phyloP scores from a whole-genome alignment of 2,329 filamentous ascomycete species.

The Xylariomycetidae sp. region DNA sequence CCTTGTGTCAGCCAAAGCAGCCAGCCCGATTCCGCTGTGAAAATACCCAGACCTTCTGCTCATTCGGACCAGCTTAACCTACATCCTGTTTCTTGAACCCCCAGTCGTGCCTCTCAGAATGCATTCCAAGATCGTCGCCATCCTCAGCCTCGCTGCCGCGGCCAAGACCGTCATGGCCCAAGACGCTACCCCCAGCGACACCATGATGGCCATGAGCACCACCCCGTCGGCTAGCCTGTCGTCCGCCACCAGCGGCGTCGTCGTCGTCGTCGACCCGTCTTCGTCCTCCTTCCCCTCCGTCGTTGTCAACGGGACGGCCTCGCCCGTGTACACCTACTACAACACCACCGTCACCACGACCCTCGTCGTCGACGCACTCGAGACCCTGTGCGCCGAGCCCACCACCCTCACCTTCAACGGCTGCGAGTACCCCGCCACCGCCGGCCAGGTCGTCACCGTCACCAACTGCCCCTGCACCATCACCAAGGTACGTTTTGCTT shows the following conservation, averaged over 20 bases:
- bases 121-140: slow-evolving; percentile 22
- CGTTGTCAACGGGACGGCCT: slow-evolving; percentile 1
- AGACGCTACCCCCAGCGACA: slow-evolving; percentile 5
- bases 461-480: slow-evolving; percentile 50
- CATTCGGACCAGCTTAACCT: neutral
- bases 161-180: slow-evolving; percentile 16
- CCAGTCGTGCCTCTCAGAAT: slow-evolving; percentile 18
- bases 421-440: slow-evolving; percentile 49
- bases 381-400: slow-evolving; percentile 38
- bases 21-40: no score
- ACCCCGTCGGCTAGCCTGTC: slow-evolving; percentile 6
- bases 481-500: slow-evolving; percentile 20
- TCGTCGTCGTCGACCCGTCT: slow-evolving; percentile 1
- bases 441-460: slow-evolving; percentile 51
- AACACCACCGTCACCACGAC: slow-evolving; percentile 22
- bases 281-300: no score
- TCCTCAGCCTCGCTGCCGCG: slow-evolving; percentile 21
- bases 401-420: slow-evolving; percentile 47
- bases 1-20: no score
- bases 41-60: slow-evolving; percentile 4
- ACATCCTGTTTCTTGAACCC: slow-evolving; percentile 5
- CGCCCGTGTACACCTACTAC: slow-evolving; percentile 19
- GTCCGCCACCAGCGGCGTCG: slow-evolving; percentile 2
- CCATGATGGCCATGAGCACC: neutral
- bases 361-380: slow-evolving; percentile 18